phyloP scores from a whole-genome alignment of 768 basidiomycete species.

The Nevesoporus exiguus region DNA sequence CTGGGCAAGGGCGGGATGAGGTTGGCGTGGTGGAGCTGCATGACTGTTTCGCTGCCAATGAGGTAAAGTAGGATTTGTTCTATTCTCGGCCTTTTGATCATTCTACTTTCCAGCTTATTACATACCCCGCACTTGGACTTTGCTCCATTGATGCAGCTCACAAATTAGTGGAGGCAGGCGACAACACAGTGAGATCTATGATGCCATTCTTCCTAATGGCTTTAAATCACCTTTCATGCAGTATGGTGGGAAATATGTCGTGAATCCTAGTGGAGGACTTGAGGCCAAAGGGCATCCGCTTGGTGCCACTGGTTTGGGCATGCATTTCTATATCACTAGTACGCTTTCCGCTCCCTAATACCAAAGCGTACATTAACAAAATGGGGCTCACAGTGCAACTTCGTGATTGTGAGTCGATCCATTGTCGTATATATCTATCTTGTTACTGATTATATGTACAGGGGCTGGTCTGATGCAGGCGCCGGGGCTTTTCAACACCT shows the following conservation, averaged over 20 bases:
- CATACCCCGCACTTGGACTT: conserved; percentile 77
- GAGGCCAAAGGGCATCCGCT: conserved; percentile 89
- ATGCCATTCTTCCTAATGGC: background rate
- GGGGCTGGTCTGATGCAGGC: conserved; percentile 88
- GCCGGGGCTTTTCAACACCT: conserved; percentile 57
- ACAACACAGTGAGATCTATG: conserved; percentile 62
- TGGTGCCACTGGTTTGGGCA: conserved; percentile 78
- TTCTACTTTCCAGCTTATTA: conserved; percentile 53
- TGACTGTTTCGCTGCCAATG: conserved; percentile 82
- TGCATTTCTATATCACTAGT: conserved; percentile 88
- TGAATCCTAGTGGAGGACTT: conserved; percentile 83
- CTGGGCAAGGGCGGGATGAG: conserved; percentile 60
- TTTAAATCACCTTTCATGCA: conserved; percentile 22
- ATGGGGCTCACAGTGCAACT: conserved; percentile 57
- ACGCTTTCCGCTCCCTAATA: conserved; percentile 21
- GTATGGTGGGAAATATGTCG: conserved; percentile 83
- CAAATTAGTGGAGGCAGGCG: conserved; percentile 67
- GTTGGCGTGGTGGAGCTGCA: conserved; percentile 86
- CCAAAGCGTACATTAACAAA: background rate
- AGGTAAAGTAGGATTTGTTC: conserved; percentile 42
- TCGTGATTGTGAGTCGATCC: conserved; percentile 50
- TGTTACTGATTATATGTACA: conserved; percentile 18
- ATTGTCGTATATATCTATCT: background rate
- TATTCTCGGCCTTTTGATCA: background rate
- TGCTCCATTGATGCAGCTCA: conserved; percentile 65